These are phyloP conservation scores for Verticillium longisporum DNA, from an alignment of 2,329 filamentous ascomycete genomes.

Conservation along the genomic window DNA sequence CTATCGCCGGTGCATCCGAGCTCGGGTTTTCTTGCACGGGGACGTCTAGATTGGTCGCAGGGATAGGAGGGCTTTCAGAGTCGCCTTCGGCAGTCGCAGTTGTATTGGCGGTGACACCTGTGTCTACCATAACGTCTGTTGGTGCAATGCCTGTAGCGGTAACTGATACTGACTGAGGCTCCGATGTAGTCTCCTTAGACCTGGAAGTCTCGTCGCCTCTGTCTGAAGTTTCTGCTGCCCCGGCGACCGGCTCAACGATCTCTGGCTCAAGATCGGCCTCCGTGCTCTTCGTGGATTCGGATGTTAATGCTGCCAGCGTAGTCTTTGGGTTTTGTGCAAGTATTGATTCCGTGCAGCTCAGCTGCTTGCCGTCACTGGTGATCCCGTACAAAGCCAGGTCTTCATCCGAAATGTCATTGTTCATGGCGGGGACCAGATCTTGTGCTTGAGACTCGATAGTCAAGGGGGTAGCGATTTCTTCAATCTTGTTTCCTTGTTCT, in stretches of 20 bases:
- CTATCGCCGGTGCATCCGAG: background rate
- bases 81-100: background rate
- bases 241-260: background rate
- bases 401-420: background rate
- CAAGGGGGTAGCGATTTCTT: background rate
- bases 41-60: background rate
- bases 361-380: background rate
- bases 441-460: background rate
- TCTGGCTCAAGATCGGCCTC: background rate
- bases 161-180: background rate
- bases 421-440: background rate
- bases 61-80: background rate
- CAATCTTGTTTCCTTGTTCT: background rate
- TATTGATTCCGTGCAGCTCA: background rate
- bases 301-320: background rate
- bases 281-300: background rate
- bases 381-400: background rate
- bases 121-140: background rate
- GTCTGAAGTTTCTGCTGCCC: background rate
- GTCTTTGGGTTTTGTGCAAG: background rate
- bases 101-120: background rate
- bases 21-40: background rate
- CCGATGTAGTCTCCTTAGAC: background rate
- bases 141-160: background rate
- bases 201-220: background rate